phyloP scores from a whole-genome alignment of 2,329 filamentous ascomycete genomes.

The Thermomyces lanuginosus region DNA sequence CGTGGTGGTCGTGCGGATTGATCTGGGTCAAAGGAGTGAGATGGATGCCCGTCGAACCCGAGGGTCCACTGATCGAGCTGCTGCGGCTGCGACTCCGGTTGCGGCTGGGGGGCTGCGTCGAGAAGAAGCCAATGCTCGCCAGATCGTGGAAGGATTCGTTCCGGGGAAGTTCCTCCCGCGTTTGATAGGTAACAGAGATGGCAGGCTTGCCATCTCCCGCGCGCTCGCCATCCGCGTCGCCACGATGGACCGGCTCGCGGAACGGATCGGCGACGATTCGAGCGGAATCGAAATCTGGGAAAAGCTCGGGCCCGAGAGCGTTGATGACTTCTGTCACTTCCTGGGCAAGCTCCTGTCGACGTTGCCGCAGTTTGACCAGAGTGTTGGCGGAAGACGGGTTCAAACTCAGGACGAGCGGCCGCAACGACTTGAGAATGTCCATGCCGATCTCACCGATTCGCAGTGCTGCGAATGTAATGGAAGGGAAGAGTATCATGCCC shows the following conservation, averaged over 20 bases:
- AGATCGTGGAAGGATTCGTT: constrained; percentile 94
- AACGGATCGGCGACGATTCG: constrained; percentile 47
- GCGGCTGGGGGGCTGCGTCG: constrained; percentile 71
- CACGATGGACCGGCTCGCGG: constrained; percentile 16
- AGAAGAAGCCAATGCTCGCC: constrained; percentile 74
- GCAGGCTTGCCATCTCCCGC: constrained; percentile 7
- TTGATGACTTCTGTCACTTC: constrained; percentile 90
- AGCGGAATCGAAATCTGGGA: constrained; percentile 78
- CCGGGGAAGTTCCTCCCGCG: constrained; percentile 46
- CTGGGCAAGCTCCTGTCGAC: constrained; percentile 56
- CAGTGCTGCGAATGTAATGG: constrained; percentile 80
- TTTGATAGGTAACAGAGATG: constrained; percentile 10
- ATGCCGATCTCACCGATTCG: constrained; percentile 96
- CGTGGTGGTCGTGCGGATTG: constrained; percentile 53
- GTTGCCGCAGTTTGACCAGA: constrained; percentile 57
- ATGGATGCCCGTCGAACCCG: constrained; percentile 46
- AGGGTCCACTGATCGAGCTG: constrained; percentile 48
- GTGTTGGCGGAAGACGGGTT: constrained; percentile 72
- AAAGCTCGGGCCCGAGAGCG: constrained; percentile 85
- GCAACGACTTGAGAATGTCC: constrained; percentile 91
- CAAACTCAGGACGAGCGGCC: constrained; percentile 70
- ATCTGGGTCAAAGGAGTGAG: constrained; percentile 53
- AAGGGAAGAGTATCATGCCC: constrained; percentile 66
- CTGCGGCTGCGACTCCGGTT: constrained; percentile 55
- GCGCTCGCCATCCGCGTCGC: constrained; percentile 7